Conservation (phyloP, 108 stramenopile species). For the Cyclotella cryptica region DNA sequence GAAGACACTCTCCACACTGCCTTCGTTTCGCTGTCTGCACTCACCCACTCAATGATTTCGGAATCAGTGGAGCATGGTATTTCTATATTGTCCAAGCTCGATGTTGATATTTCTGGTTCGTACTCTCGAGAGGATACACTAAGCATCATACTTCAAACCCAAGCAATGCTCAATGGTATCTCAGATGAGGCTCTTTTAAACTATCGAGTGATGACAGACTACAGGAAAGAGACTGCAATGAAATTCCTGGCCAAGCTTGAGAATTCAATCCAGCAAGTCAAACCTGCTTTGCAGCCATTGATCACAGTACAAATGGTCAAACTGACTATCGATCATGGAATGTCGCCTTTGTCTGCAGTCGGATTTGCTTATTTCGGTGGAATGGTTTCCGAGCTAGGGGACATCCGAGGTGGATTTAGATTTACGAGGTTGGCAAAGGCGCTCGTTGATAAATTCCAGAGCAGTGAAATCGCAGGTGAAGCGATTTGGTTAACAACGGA, state of each 20-base stretch:
- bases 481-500: not conserved
- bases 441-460: constrained; percentile 4
- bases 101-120: not conserved
- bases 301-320: constrained; percentile 14
- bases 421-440: constrained; percentile 18
- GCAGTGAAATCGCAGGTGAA: not conserved
- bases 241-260: constrained; percentile 7
- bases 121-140: not conserved
- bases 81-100: constrained; percentile 6
- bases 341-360: constrained; percentile 21
- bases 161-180: not conserved
- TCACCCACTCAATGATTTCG: not conserved
- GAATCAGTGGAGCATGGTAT: constrained; percentile 5
- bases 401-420: constrained; percentile 16
- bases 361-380: constrained; percentile 24
- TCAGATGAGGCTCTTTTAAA: constrained; percentile 6
- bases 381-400: constrained; percentile 1
- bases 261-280: not conserved
- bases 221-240: constrained; percentile 11
- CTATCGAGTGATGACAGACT: constrained; percentile 15
- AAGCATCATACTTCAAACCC: not conserved
- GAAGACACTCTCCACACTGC: constrained; percentile 7
- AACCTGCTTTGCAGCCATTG: not conserved
- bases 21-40: not conserved
- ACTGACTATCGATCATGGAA: constrained; percentile 10